phyloP scores from a whole-genome alignment of 192 early-diverging fungal species.

The Oehlia diaphana region DNA sequence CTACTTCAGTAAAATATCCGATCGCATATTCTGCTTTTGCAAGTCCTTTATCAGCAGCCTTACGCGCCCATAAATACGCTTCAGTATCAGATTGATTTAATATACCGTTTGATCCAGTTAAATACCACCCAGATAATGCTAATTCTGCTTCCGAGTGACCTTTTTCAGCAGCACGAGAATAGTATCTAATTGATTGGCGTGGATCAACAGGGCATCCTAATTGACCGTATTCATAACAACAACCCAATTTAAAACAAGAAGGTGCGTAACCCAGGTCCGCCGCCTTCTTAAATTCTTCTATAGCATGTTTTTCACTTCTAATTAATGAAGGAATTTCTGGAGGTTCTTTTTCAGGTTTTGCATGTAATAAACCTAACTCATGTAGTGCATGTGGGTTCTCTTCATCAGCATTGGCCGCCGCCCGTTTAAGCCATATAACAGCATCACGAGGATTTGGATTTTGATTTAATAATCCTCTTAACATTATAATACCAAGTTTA shows the following conservation, averaged over 20 bases:
- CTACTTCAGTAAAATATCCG: constrained; percentile 91
- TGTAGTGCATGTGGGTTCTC: constrained; percentile 92
- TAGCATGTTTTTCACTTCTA: constrained; percentile 82
- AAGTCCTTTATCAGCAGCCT: constrained; percentile 92
- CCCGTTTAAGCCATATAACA: constrained; percentile 92
- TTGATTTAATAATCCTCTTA: constrained; percentile 82
- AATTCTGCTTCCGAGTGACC: constrained; percentile 88
- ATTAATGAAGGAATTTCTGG: constrained; percentile 65
- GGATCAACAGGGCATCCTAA: constrained; percentile 86
- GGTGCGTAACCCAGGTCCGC: constrained; percentile 92
- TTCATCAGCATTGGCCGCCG: constrained; percentile 85
- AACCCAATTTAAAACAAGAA: constrained; percentile 90
- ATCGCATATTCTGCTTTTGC: constrained; percentile 97
- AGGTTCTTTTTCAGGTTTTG: constrained; percentile 57
- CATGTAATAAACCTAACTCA: constrained; percentile 87
- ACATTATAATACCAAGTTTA: constrained; percentile 90
- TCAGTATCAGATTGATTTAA: constrained; percentile 89
- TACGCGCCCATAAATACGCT: constrained; percentile 97
- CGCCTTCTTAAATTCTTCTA: constrained; percentile 88
- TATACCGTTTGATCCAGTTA: constrained; percentile 90
- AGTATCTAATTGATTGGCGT: constrained; percentile 92
- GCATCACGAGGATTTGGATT: constrained; percentile 83
- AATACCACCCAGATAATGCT: constrained; percentile 96
- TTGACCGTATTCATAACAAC: constrained; percentile 93
- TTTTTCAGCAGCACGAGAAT: constrained; percentile 90